Evolutionary conservation across 768 basidiomycete species (phyloP), one percentile per base, ranked within the genome.

Genomic region (Leccinum disarticulatum): DNA sequence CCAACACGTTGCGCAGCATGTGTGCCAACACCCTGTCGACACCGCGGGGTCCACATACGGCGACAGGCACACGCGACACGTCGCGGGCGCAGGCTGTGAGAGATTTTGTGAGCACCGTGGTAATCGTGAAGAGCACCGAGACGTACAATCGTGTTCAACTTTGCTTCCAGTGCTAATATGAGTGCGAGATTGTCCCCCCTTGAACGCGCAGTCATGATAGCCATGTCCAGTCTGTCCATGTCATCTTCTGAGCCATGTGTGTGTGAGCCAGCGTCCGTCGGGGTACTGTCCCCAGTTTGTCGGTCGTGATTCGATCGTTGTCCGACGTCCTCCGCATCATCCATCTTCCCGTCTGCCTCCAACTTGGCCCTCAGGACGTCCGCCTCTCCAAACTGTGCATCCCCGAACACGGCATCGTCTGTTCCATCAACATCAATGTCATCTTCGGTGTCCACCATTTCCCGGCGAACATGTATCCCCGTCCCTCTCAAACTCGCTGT

Each of bases 1-100:
- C 91, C 91, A 93, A 71, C 91, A 93, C 66, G 85, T 85, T 48
- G 85, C 79, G 68, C 91, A 93, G 64, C 88, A 92, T 0, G 89
- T 89, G 68, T 93, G 91, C 91, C 91, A 93, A 70, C 91, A 93
- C 7, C 90, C 90, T 0, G 89, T 91, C 14, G 89, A 91, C 9
- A 86, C 83, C 0, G 90, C 91, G 0, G 91, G 87, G 61, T 93
- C 91, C 0, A 76, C 80, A 66, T 91, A 91, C 2, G 87, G 80
- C 52, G 91, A 91, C 15, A 93, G 73, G 66, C 91, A 93, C 56
- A 93, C 90, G 19, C 91, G 87, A 72, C 91, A 93, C 2, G 85
- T 71, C 8, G 54, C 54, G 25, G 63, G 56, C 6, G 56, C 51
- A 55, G 69, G 69, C 70, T 71, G 41, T 22, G 14, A 30, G 15